Base-by-base conservation (phyloP, 1,284 basidiomycete genomes). In the Tylopilus sp. region DNA sequence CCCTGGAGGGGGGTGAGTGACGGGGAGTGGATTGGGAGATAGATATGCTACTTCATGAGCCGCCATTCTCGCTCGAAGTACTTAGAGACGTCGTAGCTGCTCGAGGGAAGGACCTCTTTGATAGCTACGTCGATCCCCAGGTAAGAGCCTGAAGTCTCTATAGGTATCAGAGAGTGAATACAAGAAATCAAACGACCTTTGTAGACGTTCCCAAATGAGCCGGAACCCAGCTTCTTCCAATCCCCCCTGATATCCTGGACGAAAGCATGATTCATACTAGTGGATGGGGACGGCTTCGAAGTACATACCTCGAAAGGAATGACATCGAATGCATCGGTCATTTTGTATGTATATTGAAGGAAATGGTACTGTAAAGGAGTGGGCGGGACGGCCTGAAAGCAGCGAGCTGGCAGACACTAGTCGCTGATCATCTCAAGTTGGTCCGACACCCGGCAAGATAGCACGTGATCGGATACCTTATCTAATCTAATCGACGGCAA, bases 1-100 rank as follows among this genome's bases (percentile, higher is more conserved):
- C 88, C 66, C 85, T 80, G 35, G 33, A 26, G 29, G 11, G 31
- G 28, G 2, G 24, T 65, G 50, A 66, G 28, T 10, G 26, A 14
- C 30, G 34, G 30, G 21, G 24, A 1, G 37, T 39, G 18, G 17
- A 1, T 4, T 20, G 39, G 4, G 40, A 48, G 48, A 21, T 15
- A 35, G 12, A 28, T 7, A 21, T 33, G 65, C 53, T 57, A 81
- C 77, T 92, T 92, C 91, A 97, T 94, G 38, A 98, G 81, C 28
- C 91, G 82, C 88, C 94, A 96, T 77, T 99, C 95, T 31, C 95
- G 82, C 64, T 95, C 92, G 70, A 98, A 96, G 73, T 98, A 98
- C 72, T 99, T 99, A 62, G 88, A 81, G 24, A 97, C 90, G 62
- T 95, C 91, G 69, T 96, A 95, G 58, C 88, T 88, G 14, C 75